These are phyloP conservation scores for Boletus tomentosulus DNA, from an alignment of 768 basidiomycete species.

Conservation along the genomic window DNA sequence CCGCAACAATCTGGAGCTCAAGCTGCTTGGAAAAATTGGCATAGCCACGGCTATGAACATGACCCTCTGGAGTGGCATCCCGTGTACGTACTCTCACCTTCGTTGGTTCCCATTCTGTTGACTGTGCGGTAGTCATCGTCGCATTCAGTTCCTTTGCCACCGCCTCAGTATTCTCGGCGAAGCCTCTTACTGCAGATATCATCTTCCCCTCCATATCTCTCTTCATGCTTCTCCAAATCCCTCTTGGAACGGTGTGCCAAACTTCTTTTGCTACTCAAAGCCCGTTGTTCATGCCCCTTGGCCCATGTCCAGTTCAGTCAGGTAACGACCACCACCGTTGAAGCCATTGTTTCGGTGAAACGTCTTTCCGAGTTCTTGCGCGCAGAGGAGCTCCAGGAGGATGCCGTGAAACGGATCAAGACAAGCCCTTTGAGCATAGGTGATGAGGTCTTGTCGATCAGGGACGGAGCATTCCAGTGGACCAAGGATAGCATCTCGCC, in stretches of 20 bases:
- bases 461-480: slow-evolving; percentile 83
- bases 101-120: background rate
- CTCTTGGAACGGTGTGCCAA: slow-evolving; percentile 67
- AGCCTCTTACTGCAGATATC: slow-evolving; percentile 79
- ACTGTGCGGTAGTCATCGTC: slow-evolving; percentile 48
- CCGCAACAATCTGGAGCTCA: slow-evolving; percentile 78
- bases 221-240: slow-evolving; percentile 85
- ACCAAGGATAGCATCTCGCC: slow-evolving; percentile 47
- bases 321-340: slow-evolving; percentile 78
- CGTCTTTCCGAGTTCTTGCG: slow-evolving; percentile 74
- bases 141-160: slow-evolving; percentile 81
- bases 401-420: slow-evolving; percentile 58
- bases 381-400: slow-evolving; percentile 75
- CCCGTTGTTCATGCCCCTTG: background rate
- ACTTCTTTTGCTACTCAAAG: background rate
- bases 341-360: slow-evolving; percentile 80
- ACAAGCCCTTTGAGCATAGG: slow-evolving; percentile 43
- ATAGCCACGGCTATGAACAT: slow-evolving; percentile 61
- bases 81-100: slow-evolving; percentile 32
- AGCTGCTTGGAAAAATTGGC: slow-evolving; percentile 80
- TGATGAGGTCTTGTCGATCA: slow-evolving; percentile 69
- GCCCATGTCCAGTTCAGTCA: slow-evolving; percentile 48
- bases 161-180: slow-evolving; percentile 56
- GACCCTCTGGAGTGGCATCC: slow-evolving; percentile 67
- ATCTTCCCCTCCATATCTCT: slow-evolving; percentile 94